phyloP scores from a whole-genome alignment of 2,329 filamentous ascomycete species.

The Blastomyces emzantsi region DNA sequence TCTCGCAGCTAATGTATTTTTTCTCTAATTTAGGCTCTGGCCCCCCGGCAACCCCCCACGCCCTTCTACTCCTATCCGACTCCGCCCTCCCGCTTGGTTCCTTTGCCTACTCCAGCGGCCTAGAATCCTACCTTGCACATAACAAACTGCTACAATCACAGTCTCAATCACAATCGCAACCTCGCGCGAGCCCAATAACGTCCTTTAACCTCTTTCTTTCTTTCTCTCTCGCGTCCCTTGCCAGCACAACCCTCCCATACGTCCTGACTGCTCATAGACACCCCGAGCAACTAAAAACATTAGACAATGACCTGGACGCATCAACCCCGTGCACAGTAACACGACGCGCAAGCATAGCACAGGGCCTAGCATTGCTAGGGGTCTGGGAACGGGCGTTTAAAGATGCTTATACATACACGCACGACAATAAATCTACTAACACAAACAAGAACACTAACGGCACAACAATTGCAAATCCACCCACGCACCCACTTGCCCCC shows the following conservation, averaged over 20 bases:
- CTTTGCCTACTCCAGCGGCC: constrained; percentile 56
- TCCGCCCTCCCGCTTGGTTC: constrained; percentile 56
- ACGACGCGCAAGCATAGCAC: constrained; percentile 50
- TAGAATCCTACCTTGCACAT: constrained; percentile 57
- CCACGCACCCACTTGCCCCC: not conserved
- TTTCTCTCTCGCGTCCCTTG: constrained; percentile 49
- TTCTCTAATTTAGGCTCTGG: constrained; percentile 16
- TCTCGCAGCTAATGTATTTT: not conserved
- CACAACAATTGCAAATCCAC: constrained; percentile 5
- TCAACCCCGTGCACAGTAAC: constrained; percentile 55
- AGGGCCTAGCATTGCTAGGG: constrained; percentile 50
- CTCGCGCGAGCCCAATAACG: constrained; percentile 25
- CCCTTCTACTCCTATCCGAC: constrained; percentile 53
- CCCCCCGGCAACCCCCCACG: constrained; percentile 34
- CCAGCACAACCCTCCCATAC: constrained; percentile 52
- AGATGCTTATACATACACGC: constrained; percentile 18
- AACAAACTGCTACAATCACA: constrained; percentile 29
- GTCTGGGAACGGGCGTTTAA: constrained; percentile 52
- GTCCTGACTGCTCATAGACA: constrained; percentile 47
- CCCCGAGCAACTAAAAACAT: constrained; percentile 40
- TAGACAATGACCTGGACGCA: constrained; percentile 57
- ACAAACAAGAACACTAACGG: not conserved
- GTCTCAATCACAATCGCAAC: constrained; percentile 8
- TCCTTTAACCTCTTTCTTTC: constrained; percentile 49
- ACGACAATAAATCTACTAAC: not conserved